Evolutionary conservation across 1,284 basidiomycete species (phyloP), one percentile per base, ranked within the genome.

Genomic region (Cerioporus squamosus): DNA sequence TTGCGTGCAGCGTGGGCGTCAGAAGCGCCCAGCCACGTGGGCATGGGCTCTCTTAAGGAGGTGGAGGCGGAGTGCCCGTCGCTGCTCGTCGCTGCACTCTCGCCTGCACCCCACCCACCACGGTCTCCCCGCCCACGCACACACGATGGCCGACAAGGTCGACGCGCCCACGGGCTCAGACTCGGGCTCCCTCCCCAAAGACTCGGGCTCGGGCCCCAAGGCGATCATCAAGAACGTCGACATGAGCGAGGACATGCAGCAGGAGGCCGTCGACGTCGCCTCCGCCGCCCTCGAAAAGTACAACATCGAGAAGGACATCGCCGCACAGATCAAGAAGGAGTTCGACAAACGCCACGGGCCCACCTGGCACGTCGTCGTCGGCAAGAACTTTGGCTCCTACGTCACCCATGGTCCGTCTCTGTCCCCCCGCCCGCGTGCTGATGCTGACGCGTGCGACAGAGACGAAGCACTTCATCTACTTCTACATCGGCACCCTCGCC

Each of bases 281-380:
- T 85, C 85, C 18, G 83, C 87, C 24, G 94, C 95, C 1, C 83
- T 98, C 71, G 90, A 94, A 65, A 93, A 94, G 75, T 95, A 91
- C 79, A 90, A 85, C 74, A 91, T 97, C 77, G 96, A 98, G 81
- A 98, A 97, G 79, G 94, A 99, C 76, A 95, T 98, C 72, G 97
- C 96, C 14, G 95, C 96, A 40, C 89, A 94, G 76, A 93, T 98
- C 83, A 99, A 99, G 85, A 94, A 96, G 76, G 94, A 97, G 78
- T 95, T 97, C 75, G 96, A 99, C 82, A 82, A 87, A 76, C 82
- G 90, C 74, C 90, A 94, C 69, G 93, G 93, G 24, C 85, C 95
- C 51, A 98, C 97, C 64, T 98, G 97, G 97, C 96, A 98, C 75
- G 93, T 94, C 72, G 94, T 99, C 64, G 96, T 98, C 33, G 96